phyloP scores from a whole-genome alignment of 164 flowering plant species.

The Tetrastigma voinierianum region DNA sequence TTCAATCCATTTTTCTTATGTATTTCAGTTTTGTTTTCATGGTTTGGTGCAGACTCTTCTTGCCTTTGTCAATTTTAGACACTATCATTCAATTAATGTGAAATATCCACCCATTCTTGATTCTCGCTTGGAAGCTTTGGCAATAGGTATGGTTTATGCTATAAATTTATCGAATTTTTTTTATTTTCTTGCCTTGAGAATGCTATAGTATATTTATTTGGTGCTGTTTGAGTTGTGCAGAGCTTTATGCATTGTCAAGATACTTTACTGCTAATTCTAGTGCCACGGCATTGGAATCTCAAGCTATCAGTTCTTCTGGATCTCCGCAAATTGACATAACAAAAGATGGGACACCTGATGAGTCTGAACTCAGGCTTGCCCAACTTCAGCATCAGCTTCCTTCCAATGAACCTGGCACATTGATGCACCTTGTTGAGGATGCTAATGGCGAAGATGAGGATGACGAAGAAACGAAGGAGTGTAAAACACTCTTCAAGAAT shows the following conservation, averaged over 20 bases:
- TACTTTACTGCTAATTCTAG: conserved; percentile 49
- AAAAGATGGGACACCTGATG: conserved; percentile 30
- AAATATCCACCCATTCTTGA: conserved; percentile 93
- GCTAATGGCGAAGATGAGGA: conserved; percentile 59
- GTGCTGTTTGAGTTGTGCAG: conserved; percentile 36
- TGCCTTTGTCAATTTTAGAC: conserved; percentile 66
- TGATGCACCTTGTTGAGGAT: conserved; percentile 76
- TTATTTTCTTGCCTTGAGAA: background rate
- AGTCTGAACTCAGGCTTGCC: conserved; percentile 78
- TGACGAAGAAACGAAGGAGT: conserved; percentile 70
- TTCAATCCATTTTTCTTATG: background rate
- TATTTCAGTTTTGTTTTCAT: background rate
- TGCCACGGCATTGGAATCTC: conserved; percentile 20
- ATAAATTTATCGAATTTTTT: background rate
- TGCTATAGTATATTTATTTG: background rate
- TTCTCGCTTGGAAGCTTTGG: conserved; percentile 78
- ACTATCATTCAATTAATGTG: conserved; percentile 77
- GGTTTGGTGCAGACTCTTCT: conserved; percentile 75
- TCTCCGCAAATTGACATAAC: conserved; percentile 29
- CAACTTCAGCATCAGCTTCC: conserved; percentile 95
- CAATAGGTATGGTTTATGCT: conserved; percentile 58
- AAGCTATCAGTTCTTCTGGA: conserved; percentile 25
- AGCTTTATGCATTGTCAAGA: conserved; percentile 79
- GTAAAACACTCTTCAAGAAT: conserved; percentile 67
- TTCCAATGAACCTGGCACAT: conserved; percentile 73